A percentile compares a stretch with the other conserved stretches of the same genome.
These are phyloP conservation scores for Penicillium samsonianum DNA, from an alignment of 495 filamentous ascomycete species.

Conservation along the genomic window DNA sequence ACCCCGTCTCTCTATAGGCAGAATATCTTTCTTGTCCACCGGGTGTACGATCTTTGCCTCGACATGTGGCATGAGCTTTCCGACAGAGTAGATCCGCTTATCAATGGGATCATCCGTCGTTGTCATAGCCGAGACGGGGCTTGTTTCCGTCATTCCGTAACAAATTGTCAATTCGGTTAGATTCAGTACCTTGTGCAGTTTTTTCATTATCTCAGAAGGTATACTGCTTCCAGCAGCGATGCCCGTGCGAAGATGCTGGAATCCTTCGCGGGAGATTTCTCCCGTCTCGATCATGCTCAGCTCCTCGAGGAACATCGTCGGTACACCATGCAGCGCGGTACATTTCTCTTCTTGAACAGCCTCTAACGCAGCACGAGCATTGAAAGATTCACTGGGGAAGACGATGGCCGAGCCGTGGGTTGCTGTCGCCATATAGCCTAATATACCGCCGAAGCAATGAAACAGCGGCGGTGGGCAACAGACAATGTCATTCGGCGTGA, in stretches of 20 bases:
- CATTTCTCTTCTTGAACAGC: slow-evolving; percentile 73
- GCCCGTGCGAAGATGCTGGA: slow-evolving; percentile 76
- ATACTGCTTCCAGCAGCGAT: slow-evolving; percentile 90
- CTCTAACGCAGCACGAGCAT: slow-evolving; percentile 69
- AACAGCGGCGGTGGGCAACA: slow-evolving; percentile 89
- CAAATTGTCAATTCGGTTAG: slow-evolving; percentile 88
- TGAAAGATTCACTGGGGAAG: slow-evolving; percentile 85
- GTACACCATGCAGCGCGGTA: slow-evolving; percentile 89
- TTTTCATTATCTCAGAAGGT: slow-evolving; percentile 81
- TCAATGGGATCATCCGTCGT: slow-evolving; percentile 75
- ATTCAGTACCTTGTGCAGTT: slow-evolving; percentile 72
- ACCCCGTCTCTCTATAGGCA: slow-evolving; percentile 67
- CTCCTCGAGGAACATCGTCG: slow-evolving; percentile 95
- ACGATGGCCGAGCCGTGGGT: slow-evolving; percentile 84
- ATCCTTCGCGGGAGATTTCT: slow-evolving; percentile 54
- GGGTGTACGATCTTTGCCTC: slow-evolving; percentile 81
- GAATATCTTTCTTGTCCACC: slow-evolving; percentile 50
- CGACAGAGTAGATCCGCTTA: slow-evolving; percentile 78
- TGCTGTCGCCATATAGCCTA: slow-evolving; percentile 93
- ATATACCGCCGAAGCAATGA: slow-evolving; percentile 88
- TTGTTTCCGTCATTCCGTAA: slow-evolving; percentile 98
- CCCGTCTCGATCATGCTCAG: slow-evolving; percentile 67
- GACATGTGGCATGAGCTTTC: slow-evolving; percentile 77
- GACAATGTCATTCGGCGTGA: slow-evolving; percentile 69
- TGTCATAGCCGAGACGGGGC: slow-evolving; percentile 90